Base-by-base conservation (phyloP, 169 alveolate species). In the Plasmodium vinckei region DNA sequence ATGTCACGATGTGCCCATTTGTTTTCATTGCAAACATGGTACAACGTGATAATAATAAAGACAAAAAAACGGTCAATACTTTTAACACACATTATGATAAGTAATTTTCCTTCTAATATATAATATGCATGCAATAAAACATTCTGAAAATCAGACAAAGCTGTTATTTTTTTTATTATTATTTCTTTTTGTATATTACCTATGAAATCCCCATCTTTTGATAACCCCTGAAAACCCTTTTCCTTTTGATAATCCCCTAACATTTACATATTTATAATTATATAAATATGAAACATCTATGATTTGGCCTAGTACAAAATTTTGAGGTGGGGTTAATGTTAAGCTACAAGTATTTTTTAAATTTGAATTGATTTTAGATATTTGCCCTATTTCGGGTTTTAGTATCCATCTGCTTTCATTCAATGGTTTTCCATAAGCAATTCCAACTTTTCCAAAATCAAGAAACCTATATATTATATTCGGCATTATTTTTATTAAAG, bases 141-240 rank as follows among this genome's bases (percentile, higher is more conserved):
- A 33, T 3, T 33, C 3, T 33, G 0, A 5, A 33, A 4, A 3
- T 33, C 42, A 33, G 42, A 33, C 3, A 33, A 3, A 27, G 5
- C 5, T 27, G 2, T 1, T 27, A 27, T 27, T 27, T 27, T 27
- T 27, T 27, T 27, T 27, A 25, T 27, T 27, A 1, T 27, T 27
- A 2, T 27, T 2, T 27, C 1, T 27, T 21, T 49, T n/a, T 13
- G 56, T 47, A 13, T 2, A 87, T 77, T 95, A 94, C 94, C 97
- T 87, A 44, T 88, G 63, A 79, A 97, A 97, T 64, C 98, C 98
- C 96, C 97, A 96, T 91, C 99, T 95, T 75, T 96, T 96, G 27
- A 97, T 94, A 12, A 91, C 95, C 23, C 99, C 99, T 70, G 94
- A 91, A 79, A 96, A 96, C 9, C 99, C 99, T 87, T 97, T 97